Evolutionary conservation across 306 rosid species (phyloP).

Genomic region (Psophocarpus tetragonolobus): DNA sequence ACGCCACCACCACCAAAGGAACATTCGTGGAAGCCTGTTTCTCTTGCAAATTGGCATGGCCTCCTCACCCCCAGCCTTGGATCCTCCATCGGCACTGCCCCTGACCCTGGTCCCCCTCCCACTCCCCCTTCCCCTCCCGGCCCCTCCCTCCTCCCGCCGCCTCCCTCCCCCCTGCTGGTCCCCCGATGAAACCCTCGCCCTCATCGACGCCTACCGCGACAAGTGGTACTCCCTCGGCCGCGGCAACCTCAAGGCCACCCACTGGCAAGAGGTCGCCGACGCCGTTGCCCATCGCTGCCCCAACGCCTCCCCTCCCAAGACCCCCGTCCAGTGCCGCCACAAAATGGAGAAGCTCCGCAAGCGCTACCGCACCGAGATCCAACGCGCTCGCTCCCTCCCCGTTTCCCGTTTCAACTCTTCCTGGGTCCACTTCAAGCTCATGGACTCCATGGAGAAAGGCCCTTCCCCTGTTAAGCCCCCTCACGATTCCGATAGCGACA

Average conservation of each 20-base stretch:
- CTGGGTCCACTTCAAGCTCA: constrained; percentile 91
- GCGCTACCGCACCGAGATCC: constrained; percentile 95
- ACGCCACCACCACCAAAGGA: constrained; percentile 41
- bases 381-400: constrained; percentile 79
- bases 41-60: constrained; percentile 41
- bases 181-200: constrained; percentile 88
- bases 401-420: constrained; percentile 68
- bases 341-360: constrained; percentile 98
- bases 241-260: constrained; percentile 87
- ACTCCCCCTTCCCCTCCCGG: constrained; percentile 42
- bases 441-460: constrained; percentile 96
- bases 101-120: constrained; percentile 52
- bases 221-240: constrained; percentile 98
- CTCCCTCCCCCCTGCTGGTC: constrained; percentile 99
- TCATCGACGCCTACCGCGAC: constrained; percentile 89
- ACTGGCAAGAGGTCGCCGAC: constrained; percentile 98
- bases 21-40: background rate
- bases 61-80: constrained; percentile 50
- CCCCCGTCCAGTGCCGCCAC: constrained; percentile 99
- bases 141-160: constrained; percentile 62
- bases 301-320: constrained; percentile 74
- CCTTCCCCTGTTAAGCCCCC: constrained; percentile 54
- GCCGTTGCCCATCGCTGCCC: constrained; percentile 71
- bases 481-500: constrained; percentile 53
- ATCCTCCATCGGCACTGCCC: constrained; percentile 42